A percentile compares a stretch with the other conserved stretches of the same genome.
Conservation (phyloP, 1,139 yeast genomes). For the Hansenula lynferdii region DNA sequence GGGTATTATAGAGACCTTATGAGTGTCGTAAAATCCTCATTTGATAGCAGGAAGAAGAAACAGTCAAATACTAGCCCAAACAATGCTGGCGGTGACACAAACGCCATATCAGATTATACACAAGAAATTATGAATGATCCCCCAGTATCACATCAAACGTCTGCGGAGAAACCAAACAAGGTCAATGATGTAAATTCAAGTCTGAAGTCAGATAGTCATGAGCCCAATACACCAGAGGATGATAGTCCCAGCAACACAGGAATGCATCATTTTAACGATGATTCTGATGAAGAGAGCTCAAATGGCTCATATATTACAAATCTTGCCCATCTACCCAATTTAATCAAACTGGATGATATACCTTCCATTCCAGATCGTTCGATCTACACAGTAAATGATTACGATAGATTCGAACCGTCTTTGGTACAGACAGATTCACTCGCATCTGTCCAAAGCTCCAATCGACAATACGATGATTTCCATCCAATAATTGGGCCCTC, state of each 20-base stretch:
- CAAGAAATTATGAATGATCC: no score
- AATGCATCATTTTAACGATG: neutral
- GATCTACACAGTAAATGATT: neutral
- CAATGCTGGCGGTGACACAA: neutral
- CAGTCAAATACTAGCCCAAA: neutral
- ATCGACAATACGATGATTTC: no score
- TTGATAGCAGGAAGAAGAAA: neutral
- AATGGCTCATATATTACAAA: no score
- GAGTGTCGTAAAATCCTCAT: neutral
- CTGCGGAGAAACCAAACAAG: conserved; percentile 1
- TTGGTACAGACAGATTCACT: neutral
- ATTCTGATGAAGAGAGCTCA: no score
- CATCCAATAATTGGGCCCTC: no score
- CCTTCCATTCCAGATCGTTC: neutral
- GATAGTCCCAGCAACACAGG: neutral
- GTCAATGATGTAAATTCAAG: conserved; percentile 4
- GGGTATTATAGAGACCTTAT: no score
- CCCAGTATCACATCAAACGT: no score
- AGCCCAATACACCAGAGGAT: conserved; percentile 10
- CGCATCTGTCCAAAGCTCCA: neutral
- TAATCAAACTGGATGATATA: neutral
- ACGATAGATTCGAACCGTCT: neutral
- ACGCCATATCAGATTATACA: no score
- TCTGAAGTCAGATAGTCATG: conserved; percentile 6
- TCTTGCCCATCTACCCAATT: no score